Conservation (phyloP, 2,329 filamentous ascomycete genomes). For the Pseudocercospora macadamiae region DNA sequence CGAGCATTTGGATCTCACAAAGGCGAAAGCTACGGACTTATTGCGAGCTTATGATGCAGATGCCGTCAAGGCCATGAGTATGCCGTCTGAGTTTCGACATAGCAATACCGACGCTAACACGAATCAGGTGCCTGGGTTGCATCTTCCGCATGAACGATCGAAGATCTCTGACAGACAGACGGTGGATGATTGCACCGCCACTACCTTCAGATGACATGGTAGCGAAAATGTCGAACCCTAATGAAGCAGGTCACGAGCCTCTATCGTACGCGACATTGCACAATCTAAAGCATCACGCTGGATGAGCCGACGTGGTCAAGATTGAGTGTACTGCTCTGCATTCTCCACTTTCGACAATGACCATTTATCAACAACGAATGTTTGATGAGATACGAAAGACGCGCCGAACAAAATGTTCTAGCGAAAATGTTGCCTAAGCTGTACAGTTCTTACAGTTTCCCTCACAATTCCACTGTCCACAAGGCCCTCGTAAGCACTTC, state of each 20-base stretch:
- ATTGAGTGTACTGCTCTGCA: not conserved
- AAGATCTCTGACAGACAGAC: not conserved
- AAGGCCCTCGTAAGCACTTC: not conserved
- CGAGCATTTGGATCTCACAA: constrained; percentile 72
- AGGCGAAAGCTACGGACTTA: constrained; percentile 73
- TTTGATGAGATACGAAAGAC: not conserved
- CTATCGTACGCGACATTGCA: too few species aligned
- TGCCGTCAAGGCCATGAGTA: constrained; percentile 66
- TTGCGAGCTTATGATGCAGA: constrained; percentile 73
- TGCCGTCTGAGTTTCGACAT: constrained; percentile 30
- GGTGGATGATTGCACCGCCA: too few species aligned
- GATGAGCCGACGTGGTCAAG: too few species aligned
- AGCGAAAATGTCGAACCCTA: too few species aligned
- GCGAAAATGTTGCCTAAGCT: not conserved
- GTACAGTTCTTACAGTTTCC: not conserved
- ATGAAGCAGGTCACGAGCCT: too few species aligned
- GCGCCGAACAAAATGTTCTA: not conserved
- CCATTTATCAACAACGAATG: not conserved
- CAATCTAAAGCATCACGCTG: too few species aligned
- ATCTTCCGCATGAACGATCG: constrained; percentile 8
- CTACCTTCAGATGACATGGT: too few species aligned
- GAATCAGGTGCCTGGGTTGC: constrained; percentile 2
- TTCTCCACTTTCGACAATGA: too few species aligned
- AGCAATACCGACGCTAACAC: not conserved
- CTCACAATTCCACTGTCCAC: not conserved